Base-by-base conservation (phyloP, 2,329 filamentous ascomycete species). In the Parasarocladium wereldwijsianum region DNA sequence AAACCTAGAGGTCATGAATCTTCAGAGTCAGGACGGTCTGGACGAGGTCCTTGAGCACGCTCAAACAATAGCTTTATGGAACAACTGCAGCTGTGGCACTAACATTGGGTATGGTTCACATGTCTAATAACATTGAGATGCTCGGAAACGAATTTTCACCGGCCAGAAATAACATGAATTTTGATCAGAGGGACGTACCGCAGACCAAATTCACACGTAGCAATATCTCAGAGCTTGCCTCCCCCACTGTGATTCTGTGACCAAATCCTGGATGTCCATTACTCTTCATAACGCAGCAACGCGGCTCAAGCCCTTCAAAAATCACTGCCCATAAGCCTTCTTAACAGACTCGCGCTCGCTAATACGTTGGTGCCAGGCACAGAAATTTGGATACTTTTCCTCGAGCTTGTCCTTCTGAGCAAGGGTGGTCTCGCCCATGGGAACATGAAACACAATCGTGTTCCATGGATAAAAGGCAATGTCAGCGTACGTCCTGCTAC, bases 331-430 rank as follows among this genome's bases (percentile, higher is more conserved):
- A n/a, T n/a, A n/a, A n/a, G n/a, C 31, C 38, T 45, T 50, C 34
- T 42, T 38, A 15, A 52, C 43, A 8, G 46, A 38, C 8, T 47
- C 45, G 13, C 51, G 49, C 19, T 42, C 46, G 17, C 41, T 28
- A 4, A 56, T 26, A 4, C 52, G 42, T 23, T 49, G 36, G 26
- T 52, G 42, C 51, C 53, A 56, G 3, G 45, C 49, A 12, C 21
- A 34, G 26, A 45, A 54, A 41, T 55, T 49, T 29, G 47, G 44
- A 36, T 49, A 54, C 34, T 44, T 50, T 26, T 42, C 42, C 29
- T 50, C 45, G n/a, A 46, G 39, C 7, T 47, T 40, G 10, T 37
- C 36, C 9, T 41, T 36, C 9, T 44, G 39, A 33, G 34, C 40
- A 4, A 40, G 26, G 3, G 43, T 33, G 10, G 37, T 38, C n/a